phyloP scores from a whole-genome alignment of 352 stramenopile species.

The Saprolegnia diclina region DNA sequence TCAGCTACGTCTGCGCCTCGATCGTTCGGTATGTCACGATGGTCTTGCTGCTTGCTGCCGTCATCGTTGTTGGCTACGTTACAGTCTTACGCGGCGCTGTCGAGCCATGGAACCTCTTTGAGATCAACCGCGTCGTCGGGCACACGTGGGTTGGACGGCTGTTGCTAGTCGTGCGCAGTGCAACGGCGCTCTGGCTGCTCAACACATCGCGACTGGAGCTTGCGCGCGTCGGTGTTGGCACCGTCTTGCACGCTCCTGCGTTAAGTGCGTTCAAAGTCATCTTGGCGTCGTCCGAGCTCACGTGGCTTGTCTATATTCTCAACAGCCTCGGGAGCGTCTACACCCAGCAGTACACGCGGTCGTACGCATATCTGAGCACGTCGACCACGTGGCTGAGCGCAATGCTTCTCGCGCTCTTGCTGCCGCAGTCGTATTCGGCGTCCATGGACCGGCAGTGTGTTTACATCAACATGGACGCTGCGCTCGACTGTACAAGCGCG shows the following conservation, averaged over 20 bases:
- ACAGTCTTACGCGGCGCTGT: neutral
- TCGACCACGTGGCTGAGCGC: neutral
- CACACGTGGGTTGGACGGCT: constrained; percentile 11
- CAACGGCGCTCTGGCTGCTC: constrained; percentile 9
- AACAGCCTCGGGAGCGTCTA: constrained; percentile 10
- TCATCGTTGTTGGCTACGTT: neutral
- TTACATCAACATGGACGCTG: neutral
- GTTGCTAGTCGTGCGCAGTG: constrained; percentile 16
- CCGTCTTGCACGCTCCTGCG: neutral
- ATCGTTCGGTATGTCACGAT: constrained; percentile 7
- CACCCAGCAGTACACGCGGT: constrained; percentile 5
- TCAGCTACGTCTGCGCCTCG: neutral
- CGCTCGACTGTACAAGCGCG: neutral
- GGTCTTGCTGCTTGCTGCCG: neutral
- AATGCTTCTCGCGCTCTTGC: neutral
- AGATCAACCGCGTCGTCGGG: constrained; percentile 10
- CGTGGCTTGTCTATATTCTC: constrained; percentile 19
- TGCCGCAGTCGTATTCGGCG: neutral
- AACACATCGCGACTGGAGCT: neutral
- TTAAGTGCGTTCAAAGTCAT: constrained; percentile 9
- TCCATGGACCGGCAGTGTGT: neutral
- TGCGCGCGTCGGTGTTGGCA: neutral
- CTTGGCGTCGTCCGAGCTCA: constrained; percentile 6
- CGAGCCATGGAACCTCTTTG: constrained; percentile 6
- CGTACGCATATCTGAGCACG: constrained; percentile 8